phyloP scores from a whole-genome alignment of 805 yeast genomes.

The Sugiyamaella americana region DNA sequence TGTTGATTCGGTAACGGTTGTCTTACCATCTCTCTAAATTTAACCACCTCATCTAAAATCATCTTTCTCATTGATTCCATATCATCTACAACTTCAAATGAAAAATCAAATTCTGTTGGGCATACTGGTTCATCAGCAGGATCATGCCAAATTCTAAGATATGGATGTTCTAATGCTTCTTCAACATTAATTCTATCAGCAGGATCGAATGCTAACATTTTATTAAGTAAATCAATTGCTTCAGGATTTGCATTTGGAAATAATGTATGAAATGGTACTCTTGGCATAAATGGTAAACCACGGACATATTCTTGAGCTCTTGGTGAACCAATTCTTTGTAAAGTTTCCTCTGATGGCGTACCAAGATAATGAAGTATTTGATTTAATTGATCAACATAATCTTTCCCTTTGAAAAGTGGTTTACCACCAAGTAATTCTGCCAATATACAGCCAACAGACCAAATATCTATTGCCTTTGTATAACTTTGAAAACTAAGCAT shows the following conservation, averaged over 20 bases:
- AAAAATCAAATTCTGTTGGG: conserved; percentile 73
- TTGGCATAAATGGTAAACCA: conserved; percentile 75
- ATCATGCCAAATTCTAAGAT: conserved; percentile 84
- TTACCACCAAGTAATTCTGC: conserved; percentile 90
- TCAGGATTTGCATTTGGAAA: conserved; percentile 84
- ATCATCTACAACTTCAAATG: conserved; percentile 81
- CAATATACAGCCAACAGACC: conserved; percentile 97
- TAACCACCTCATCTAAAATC: conserved; percentile 72
- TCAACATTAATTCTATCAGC: conserved; percentile 76
- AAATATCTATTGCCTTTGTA: conserved; percentile 92
- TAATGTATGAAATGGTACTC: conserved; percentile 59
- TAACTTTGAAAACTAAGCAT: conserved; percentile 92
- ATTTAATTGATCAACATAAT: conserved; percentile 90
- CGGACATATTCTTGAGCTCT: conserved; percentile 91
- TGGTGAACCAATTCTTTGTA: conserved; percentile 58
- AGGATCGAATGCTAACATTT: conserved; percentile 85
- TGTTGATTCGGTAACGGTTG: conserved; percentile 39
- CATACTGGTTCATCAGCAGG: conserved; percentile 82
- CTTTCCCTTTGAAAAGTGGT: conserved; percentile 91
- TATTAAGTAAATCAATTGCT: conserved; percentile 74
- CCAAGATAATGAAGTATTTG: conserved; percentile 83
- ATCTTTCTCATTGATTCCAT: conserved; percentile 65
- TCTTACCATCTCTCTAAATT: conserved; percentile 75
- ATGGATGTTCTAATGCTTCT: conserved; percentile 85
- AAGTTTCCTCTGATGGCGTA: conserved; percentile 67